Evolutionary conservation across 2,329 filamentous ascomycete species (phyloP).

Genomic region (Chaetomium globosum): DNA sequence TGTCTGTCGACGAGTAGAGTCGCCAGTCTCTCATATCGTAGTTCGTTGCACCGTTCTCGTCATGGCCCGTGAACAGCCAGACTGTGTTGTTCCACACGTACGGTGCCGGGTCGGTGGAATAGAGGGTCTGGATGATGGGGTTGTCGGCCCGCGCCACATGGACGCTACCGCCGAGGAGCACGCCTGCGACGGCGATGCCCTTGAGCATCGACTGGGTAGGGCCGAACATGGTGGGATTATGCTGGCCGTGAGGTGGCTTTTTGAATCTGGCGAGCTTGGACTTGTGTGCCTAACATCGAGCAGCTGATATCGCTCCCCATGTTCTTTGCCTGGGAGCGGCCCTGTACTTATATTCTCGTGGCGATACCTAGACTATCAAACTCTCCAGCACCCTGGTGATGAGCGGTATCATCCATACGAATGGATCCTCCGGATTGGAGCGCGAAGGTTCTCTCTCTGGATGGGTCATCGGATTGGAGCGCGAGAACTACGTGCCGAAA

Average conservation of each 20-base stretch:
- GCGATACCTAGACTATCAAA: background rate
- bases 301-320: background rate
- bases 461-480: background rate
- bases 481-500: background rate
- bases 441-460: background rate
- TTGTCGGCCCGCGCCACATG: slow-evolving; percentile 12
- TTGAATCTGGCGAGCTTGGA: too few relatives aligned
- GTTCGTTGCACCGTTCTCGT: background rate
- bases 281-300: background rate
- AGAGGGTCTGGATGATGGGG: slow-evolving; percentile 15
- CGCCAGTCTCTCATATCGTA: slow-evolving; percentile 8
- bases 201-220: background rate
- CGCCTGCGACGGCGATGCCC: background rate
- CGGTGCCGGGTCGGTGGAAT: slow-evolving; percentile 10
- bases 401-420: background rate
- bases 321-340: background rate
- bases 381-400: background rate
- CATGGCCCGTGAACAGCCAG: slow-evolving; percentile 15
- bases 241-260: background rate
- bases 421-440: background rate
- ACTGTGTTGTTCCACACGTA: background rate
- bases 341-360: background rate
- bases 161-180: background rate
- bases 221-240: background rate
- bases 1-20: slow-evolving; percentile 11